phyloP scores from a whole-genome alignment of 345 rosid species.

The Moricandia moricandioides region DNA sequence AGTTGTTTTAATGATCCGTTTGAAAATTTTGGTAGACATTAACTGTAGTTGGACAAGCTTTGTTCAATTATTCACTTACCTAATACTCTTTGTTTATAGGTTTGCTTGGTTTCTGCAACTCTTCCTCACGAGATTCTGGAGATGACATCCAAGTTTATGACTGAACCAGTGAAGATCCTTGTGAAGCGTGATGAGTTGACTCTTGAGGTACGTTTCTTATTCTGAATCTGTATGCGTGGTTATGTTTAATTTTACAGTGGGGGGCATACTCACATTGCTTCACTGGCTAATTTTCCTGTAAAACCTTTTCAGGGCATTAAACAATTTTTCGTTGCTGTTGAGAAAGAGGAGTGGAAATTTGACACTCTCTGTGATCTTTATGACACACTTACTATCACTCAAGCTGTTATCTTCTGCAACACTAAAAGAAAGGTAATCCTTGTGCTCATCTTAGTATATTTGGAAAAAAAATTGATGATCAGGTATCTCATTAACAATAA shows the following conservation, averaged over 20 bases:
- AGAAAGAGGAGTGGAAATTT: conserved; percentile 97
- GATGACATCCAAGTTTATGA: conserved; percentile 91
- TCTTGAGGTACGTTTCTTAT: conserved; percentile 57
- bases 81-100: conserved; percentile 40
- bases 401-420: conserved; percentile 98
- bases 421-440: conserved; percentile 81
- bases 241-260: background rate
- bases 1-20: background rate
- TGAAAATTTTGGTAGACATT: background rate
- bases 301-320: conserved; percentile 71
- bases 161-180: conserved; percentile 92
- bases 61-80: background rate
- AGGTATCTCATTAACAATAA: background rate
- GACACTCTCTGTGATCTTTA: conserved; percentile 95
- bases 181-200: conserved; percentile 99
- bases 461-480: too few relatives aligned
- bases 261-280: background rate
- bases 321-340: conserved; percentile 93
- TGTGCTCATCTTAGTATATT: background rate
- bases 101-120: conserved; percentile 91
- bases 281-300: background rate
- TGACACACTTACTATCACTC: conserved; percentile 91
- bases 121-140: conserved; percentile 97
- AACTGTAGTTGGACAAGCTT: background rate
- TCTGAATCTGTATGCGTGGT: conserved; percentile 2